These are phyloP conservation scores for Allomyces macrogynus DNA, from an alignment of 192 early-diverging fungal species.

Conservation along the genomic window DNA sequence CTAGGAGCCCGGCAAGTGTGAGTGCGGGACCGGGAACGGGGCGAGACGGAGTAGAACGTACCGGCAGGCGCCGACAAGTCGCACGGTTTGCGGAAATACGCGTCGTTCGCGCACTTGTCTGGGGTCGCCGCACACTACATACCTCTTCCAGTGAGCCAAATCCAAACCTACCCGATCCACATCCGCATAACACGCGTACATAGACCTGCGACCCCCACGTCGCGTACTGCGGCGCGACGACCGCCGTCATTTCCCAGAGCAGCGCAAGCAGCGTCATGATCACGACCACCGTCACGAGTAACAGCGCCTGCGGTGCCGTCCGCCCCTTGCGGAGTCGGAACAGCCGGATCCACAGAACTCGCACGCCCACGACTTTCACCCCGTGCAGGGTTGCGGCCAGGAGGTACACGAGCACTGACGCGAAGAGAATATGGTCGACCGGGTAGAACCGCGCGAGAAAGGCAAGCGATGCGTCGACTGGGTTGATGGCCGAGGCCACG, in stretches of 20 bases:
- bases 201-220: slow-evolving; percentile 41
- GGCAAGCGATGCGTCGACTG: background rate
- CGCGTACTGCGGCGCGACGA: slow-evolving; percentile 35
- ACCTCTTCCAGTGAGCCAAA: too few species aligned
- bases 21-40: too few species aligned
- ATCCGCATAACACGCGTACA: slow-evolving; percentile 11
- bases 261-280: slow-evolving; percentile 31
- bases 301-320: slow-evolving; percentile 36
- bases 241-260: slow-evolving; percentile 28
- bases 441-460: slow-evolving; percentile 20
- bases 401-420: slow-evolving; percentile 26
- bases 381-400: slow-evolving; percentile 29
- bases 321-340: slow-evolving; percentile 21
- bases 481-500: background rate
- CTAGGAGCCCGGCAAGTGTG: too few species aligned
- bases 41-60: too few species aligned
- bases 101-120: too few species aligned
- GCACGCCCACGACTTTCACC: slow-evolving; percentile 28
- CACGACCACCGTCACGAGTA: slow-evolving; percentile 22
- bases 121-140: too few species aligned
- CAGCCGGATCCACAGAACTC: slow-evolving; percentile 30
- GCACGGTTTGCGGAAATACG: background rate
- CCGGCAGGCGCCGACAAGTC: background rate
- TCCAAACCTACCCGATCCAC: too few species aligned
- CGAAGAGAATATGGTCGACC: slow-evolving; percentile 30